Conservation (phyloP, 177 flowering plant genomes). For the Telopea speciosissima region DNA sequence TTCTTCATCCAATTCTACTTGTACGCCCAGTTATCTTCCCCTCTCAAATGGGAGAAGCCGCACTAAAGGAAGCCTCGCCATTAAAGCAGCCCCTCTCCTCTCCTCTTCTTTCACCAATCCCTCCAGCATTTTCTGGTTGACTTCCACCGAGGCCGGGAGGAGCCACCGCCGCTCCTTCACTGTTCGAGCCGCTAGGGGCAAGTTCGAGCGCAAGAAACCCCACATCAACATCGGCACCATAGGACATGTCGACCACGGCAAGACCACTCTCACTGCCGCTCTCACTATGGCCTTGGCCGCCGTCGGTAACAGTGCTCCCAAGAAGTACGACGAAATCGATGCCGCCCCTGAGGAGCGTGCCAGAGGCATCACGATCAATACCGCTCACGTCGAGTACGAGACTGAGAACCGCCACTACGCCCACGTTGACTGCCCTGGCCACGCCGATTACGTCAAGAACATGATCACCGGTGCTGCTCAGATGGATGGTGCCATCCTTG, state of each 20-base stretch:
- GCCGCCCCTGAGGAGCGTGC: slow-evolving; percentile 90
- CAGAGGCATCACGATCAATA: slow-evolving; percentile 84
- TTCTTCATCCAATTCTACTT: background rate
- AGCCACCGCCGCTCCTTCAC: slow-evolving; percentile 20
- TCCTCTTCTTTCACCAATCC: slow-evolving; percentile 21
- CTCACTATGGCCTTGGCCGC: slow-evolving; percentile 88
- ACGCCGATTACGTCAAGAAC: slow-evolving; percentile 84
- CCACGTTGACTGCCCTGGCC: slow-evolving; percentile 91
- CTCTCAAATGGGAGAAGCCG: background rate
- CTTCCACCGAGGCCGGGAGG: background rate
- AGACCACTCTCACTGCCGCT: slow-evolving; percentile 88
- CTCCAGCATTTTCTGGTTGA: slow-evolving; percentile 7
- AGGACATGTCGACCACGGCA: slow-evolving; percentile 94
- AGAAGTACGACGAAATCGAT: slow-evolving; percentile 91
- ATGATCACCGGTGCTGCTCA: slow-evolving; percentile 86
- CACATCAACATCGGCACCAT: slow-evolving; percentile 91
- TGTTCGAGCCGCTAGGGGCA: slow-evolving; percentile 71
- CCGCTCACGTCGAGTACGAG: slow-evolving; percentile 92
- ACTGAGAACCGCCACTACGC: slow-evolving; percentile 87
- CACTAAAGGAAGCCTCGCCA: background rate
- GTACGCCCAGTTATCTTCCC: background rate
- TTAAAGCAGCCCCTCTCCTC: slow-evolving; percentile 4
- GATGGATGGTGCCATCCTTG: slow-evolving; percentile 83
- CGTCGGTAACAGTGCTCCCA: slow-evolving; percentile 65
- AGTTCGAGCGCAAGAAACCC: slow-evolving; percentile 92